phyloP scores from a whole-genome alignment of 228 moss, liverwort and hornwort genomes.

The Sphagnum fallax region DNA sequence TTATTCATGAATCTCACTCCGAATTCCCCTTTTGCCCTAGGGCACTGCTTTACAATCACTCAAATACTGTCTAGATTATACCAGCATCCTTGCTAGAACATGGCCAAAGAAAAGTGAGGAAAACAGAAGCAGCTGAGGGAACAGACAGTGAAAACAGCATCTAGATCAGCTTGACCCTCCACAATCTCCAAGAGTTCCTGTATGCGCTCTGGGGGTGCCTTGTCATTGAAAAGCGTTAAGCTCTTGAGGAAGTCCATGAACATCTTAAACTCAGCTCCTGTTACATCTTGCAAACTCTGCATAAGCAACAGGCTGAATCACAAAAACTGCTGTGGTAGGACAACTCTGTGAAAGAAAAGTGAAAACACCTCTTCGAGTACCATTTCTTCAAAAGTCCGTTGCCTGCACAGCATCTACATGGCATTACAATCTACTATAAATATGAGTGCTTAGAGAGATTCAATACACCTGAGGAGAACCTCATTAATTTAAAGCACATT shows the following conservation, averaged over 20 bases:
- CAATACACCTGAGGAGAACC: no score
- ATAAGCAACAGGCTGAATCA: background rate
- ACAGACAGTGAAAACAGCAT: constrained; percentile 51
- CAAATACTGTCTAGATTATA: no score
- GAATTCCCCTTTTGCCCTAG: background rate
- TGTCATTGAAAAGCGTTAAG: constrained; percentile 44
- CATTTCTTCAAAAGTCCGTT: no score
- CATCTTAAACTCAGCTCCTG: constrained; percentile 62
- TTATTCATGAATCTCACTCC: background rate
- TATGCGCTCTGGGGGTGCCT: constrained; percentile 47
- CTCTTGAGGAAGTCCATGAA: constrained; percentile 60
- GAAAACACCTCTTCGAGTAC: no score
- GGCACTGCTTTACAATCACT: no score
- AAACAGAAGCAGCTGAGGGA: background rate
- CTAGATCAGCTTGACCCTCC: constrained; percentile 57
- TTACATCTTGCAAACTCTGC: constrained; percentile 61
- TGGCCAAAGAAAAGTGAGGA: background rate
- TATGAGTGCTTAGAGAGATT: no score
- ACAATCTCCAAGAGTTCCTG: constrained; percentile 58
- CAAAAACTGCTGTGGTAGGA: no score
- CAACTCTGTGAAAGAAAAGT: no score
- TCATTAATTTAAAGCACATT: no score
- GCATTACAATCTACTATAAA: no score
- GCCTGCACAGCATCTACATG: no score
- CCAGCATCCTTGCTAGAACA: no score